A percentile compares a stretch with the other conserved stretches of the same genome.
Evolutionary conservation across 345 rosid species (phyloP).

Genomic region (Lagerstroemia speciosa): DNA sequence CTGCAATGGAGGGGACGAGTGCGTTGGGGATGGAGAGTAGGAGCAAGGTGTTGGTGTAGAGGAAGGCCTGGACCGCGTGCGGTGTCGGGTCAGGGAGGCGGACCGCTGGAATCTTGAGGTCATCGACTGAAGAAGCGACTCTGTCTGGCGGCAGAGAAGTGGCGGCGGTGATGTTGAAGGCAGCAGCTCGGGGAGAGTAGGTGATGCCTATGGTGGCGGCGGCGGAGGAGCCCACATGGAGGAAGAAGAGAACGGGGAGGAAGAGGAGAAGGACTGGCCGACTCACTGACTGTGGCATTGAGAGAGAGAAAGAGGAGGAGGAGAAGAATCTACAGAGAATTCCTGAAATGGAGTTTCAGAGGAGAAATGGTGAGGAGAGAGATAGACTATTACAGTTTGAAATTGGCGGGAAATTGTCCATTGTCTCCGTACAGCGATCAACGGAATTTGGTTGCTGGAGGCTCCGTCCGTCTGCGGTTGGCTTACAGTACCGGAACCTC

Average conservation of each 20-base stretch:
- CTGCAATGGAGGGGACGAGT: conserved; percentile 54
- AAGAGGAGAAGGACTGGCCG: background rate
- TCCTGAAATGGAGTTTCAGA: background rate
- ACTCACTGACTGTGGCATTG: background rate
- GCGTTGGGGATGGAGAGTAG: conserved; percentile 78
- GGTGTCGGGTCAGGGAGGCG: conserved; percentile 61
- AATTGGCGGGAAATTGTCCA: background rate
- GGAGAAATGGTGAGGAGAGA: background rate
- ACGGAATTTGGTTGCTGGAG: background rate
- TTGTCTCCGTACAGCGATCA: no score
- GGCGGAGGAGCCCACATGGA: background rate
- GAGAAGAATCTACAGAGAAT: background rate
- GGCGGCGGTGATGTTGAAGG: conserved; percentile 19
- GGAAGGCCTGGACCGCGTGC: conserved; percentile 52
- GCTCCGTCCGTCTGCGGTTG: background rate
- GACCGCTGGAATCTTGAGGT: conserved; percentile 42
- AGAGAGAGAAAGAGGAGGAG: conserved; percentile 2
- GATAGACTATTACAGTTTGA: background rate
- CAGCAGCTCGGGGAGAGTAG: conserved; percentile 13
- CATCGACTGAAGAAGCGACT: conserved; percentile 29
- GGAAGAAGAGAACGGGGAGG: background rate
- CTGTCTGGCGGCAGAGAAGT: conserved; percentile 25
- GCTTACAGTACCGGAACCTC: background rate
- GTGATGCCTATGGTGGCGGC: conserved; percentile 5
- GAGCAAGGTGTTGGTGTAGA: conserved; percentile 69